Evolutionary conservation across 257 asterid genomes (phyloP).

Genomic region (Nicotiana attenuata): DNA sequence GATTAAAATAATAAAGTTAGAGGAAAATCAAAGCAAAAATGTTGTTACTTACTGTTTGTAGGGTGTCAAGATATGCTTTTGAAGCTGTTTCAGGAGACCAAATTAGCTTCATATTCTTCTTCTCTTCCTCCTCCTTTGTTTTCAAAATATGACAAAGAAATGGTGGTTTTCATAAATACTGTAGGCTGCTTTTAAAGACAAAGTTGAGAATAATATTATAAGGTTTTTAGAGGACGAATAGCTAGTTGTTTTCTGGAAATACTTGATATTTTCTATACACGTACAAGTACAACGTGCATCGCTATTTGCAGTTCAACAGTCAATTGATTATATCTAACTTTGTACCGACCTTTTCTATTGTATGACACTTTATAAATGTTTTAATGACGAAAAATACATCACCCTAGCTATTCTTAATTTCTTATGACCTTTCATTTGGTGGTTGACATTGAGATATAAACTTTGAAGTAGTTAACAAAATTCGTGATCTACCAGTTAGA

Average conservation of each 20-base stretch:
- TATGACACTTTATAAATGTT: neutral
- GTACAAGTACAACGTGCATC: neutral
- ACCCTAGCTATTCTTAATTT: too few species aligned
- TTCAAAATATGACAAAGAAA: neutral
- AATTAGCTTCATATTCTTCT: slow-evolving; percentile 1
- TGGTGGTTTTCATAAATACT: neutral
- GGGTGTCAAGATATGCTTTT: slow-evolving; percentile 4
- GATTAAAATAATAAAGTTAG: neutral
- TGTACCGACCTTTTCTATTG: neutral
- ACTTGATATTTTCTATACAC: neutral
- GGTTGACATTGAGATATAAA: neutral
- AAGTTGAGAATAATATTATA: neutral
- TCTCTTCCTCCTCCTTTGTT: neutral
- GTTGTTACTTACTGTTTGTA: slow-evolving; percentile 4
- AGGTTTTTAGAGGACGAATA: neutral
- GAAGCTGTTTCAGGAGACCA: slow-evolving; percentile 6
- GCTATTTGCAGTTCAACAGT: neutral
- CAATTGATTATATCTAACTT: neutral
- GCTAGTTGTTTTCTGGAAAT: neutral
- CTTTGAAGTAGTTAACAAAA: neutral
- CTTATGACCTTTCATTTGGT: neutral
- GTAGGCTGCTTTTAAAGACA: neutral
- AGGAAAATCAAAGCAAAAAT: neutral
- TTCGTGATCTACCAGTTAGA: neutral
- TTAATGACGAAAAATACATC: neutral